Conservation (phyloP, 1,284 basidiomycete genomes). For the Omphalotus olearius region DNA sequence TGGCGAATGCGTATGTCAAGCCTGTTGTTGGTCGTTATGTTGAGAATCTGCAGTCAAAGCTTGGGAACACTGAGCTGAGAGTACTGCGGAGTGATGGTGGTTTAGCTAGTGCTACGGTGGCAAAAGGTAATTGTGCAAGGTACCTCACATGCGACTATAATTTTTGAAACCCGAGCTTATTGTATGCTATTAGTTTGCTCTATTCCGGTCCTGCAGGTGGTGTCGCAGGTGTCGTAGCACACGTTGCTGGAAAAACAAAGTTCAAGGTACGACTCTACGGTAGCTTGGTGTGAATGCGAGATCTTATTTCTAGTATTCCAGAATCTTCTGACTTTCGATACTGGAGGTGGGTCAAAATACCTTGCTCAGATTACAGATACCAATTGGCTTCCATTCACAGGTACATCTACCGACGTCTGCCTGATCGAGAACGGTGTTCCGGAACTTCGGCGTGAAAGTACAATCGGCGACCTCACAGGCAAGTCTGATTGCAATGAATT, state of each 20-base stretch:
- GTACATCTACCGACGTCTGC: conserved; percentile 19
- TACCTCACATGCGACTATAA: conserved; percentile 2
- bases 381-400: neutral
- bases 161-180: neutral
- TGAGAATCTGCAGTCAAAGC: conserved; percentile 19
- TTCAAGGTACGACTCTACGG: conserved; percentile 15
- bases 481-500: neutral
- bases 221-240: conserved; percentile 24
- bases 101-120: conserved; percentile 20
- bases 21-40: conserved; percentile 23
- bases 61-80: conserved; percentile 20
- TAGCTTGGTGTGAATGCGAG: neutral
- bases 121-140: conserved; percentile 22
- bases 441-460: conserved; percentile 21
- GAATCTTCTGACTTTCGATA: conserved; percentile 27
- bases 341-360: conserved; percentile 21
- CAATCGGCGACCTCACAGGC: conserved; percentile 20
- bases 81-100: conserved; percentile 27
- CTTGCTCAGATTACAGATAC: neutral
- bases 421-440: conserved; percentile 26
- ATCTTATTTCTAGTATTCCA: neutral
- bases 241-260: conserved; percentile 20
- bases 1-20: conserved; percentile 26
- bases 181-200: neutral
- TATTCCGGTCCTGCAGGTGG: conserved; percentile 25